A percentile compares a stretch with the other conserved stretches of the same genome.
phyloP scores from a whole-genome alignment of 2,329 filamentous ascomycete species.

The Periconia sp. region DNA sequence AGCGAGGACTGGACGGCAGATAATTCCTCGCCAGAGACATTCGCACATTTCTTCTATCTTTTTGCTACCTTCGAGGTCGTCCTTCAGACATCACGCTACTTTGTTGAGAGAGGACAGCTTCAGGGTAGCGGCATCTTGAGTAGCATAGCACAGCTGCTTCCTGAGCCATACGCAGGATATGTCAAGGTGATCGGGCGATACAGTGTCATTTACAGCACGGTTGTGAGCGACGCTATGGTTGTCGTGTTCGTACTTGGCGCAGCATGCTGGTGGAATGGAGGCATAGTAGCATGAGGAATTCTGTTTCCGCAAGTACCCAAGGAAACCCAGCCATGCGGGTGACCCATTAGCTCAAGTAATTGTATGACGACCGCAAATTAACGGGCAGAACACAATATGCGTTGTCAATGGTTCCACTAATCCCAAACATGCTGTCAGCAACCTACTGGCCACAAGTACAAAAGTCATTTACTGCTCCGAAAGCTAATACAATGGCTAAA shows the following conservation, averaged over 20 bases:
- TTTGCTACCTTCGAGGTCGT: conserved; percentile 79
- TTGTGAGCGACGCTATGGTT: conserved; percentile 75
- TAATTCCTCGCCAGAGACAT: conserved; percentile 46
- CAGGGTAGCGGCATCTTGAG: conserved; percentile 68
- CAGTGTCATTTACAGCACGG: conserved; percentile 72
- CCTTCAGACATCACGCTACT: conserved; percentile 73
- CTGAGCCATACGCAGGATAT: conserved; percentile 67
- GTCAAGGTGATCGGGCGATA: conserved; percentile 68
- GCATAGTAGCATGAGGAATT: conserved; percentile 28
- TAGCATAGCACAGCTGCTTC: conserved; percentile 69
- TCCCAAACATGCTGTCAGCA: too few species aligned
- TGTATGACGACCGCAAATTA: too few species aligned
- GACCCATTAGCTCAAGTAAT: background rate
- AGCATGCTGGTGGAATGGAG: conserved; percentile 56
- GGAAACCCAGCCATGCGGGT: too few species aligned
- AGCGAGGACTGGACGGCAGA: conserved; percentile 39
- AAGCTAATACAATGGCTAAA: too few species aligned
- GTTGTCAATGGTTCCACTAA: too few species aligned
- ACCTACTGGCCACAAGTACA: too few species aligned
- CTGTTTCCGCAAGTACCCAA: background rate
- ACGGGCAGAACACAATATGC: too few species aligned
- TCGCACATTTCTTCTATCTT: conserved; percentile 73
- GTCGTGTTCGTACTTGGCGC: conserved; percentile 77
- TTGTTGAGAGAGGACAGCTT: conserved; percentile 67
- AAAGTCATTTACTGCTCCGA: too few species aligned